Base-by-base conservation (phyloP, 129 eudicot genomes). In the Helianthus tuberosus region DNA sequence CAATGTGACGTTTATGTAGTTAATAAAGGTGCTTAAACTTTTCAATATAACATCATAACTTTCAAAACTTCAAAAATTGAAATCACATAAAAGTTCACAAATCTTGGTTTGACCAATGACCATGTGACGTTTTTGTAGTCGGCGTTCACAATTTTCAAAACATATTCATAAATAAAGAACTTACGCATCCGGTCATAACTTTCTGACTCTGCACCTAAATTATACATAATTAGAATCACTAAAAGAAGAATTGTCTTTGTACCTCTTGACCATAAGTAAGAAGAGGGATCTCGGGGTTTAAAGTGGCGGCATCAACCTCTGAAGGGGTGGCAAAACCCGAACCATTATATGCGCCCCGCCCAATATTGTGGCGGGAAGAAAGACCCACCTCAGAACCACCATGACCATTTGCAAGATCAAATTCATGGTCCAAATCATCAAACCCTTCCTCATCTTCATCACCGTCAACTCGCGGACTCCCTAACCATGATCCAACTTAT, bases 241-340 rank as follows among this genome's bases (percentile, higher is more conserved):
- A 27, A 8, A 59, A 59, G 46, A 58, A 23, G 41, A 59, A 59
- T 59, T 59, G 64, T 59, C 72, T 8, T 7, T 64, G 13, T 79
- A 91, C 97, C 91, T 91, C 97, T 82, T 91, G 92, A 32, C 93
- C 95, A 71, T 91, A 91, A 11, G 97, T 91, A 52, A 91, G 87
- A 71, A 88, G 94, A 12, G 91, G 97, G 74, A 88, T 86, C 32
- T 88, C 97, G 1, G 83, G 73, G 68, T 77, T 75, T 69, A 84
- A 46, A 62, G 67, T 3, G 23, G 67, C 53, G 41, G 80, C 83
- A 13, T 87, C 87, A 77, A 78, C 44, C 63, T 89, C 96, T 0
- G 89, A 85, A 9, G 89, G 86, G 5, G 86, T 82, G 49, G 88
- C 75, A 38, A 84, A 70, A 29, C 91, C 92, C 9, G 92, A 86